Evolutionary conservation across 768 basidiomycete species (phyloP).

Genomic region (Gloeopeniophorella convolvens): DNA sequence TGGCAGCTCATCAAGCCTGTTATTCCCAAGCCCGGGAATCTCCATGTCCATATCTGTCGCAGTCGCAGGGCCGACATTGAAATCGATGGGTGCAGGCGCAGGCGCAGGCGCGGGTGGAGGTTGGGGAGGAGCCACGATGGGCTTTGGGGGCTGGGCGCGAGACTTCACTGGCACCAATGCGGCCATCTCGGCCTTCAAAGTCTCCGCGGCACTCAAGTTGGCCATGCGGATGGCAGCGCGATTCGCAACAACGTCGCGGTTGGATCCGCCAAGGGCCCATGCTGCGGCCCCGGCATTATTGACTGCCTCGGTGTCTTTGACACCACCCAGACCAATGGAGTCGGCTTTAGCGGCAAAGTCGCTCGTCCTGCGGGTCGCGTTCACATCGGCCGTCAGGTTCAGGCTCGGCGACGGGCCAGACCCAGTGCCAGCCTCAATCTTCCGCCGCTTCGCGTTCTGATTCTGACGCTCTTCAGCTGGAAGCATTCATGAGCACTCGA

Average conservation of each 20-base stretch:
- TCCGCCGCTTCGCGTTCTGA: slow-evolving; percentile 83
- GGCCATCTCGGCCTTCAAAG: slow-evolving; percentile 84
- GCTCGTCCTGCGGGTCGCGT: slow-evolving; percentile 36
- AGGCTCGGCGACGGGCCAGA: slow-evolving; percentile 45
- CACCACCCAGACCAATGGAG: slow-evolving; percentile 68
- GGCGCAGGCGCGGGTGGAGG: slow-evolving; percentile 17
- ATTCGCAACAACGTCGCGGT: slow-evolving; percentile 85
- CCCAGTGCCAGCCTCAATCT: slow-evolving; percentile 44
- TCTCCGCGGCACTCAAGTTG: slow-evolving; percentile 93
- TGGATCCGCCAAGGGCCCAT: slow-evolving; percentile 78
- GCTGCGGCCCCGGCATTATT: slow-evolving; percentile 53
- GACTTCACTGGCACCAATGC: slow-evolving; percentile 40
- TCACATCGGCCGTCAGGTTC: slow-evolving; percentile 41
- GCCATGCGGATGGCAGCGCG: slow-evolving; percentile 89
- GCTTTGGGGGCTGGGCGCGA: slow-evolving; percentile 19
- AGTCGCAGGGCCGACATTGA: slow-evolving; percentile 16
- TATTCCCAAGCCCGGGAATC: slow-evolving; percentile 35
- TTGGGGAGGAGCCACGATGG: slow-evolving; percentile 18
- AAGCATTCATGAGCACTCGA: slow-evolving; percentile 12
- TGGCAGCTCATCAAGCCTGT: slow-evolving; percentile 8
- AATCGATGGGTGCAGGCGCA: slow-evolving; percentile 21
- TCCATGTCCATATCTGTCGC: slow-evolving; percentile 21
- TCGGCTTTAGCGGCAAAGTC: slow-evolving; percentile 73
- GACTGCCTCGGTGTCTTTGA: slow-evolving; percentile 50
- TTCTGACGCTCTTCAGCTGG: slow-evolving; percentile 93